Evolutionary conservation across 805 yeast genomes (phyloP), one percentile per base, ranked within the genome.

Genomic region (Candida quercuum): DNA sequence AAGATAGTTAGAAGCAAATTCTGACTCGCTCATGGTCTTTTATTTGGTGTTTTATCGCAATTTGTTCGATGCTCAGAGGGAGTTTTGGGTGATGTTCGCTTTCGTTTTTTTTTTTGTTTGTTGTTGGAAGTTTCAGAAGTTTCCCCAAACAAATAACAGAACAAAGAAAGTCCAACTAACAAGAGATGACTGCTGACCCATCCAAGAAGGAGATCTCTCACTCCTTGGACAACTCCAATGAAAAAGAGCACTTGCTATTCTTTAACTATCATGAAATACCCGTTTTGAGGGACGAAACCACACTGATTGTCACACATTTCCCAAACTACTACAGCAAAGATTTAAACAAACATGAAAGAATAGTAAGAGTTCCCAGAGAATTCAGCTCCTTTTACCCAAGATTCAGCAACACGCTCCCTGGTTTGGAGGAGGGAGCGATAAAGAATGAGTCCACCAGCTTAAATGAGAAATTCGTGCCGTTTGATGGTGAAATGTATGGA

Each of bases 241-340:
- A 22, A 22, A 22, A 22, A 22, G 38, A 33, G 27, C 28, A 28
- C 25, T 56, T 67, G 0, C 38, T 63, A 10, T 80, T 76, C 52
- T 82, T 78, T 68, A 82, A 83, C 52, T 81, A 79, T 48, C 86
- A 82, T 51, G 89, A 82, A 52, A 38, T 48, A 7, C 47, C 43
- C 12, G 19, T 57, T 2, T 50, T 37, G 30, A 61, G 11, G 28
- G 28, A 25, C n/a, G 16, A 13, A 5, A 17, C 9, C 31, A 16
- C 71, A 2, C 47, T 78, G 10, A 72, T 75, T 16, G 56, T 78
- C 9, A 80, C 81, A 23, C 89, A 82, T 56, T 83, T 80, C 51
- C 88, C 87, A 6, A 78, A 80, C 46, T 60, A 69, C 4, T 70
- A 74, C 2, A 37, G 40, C 0, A 44, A 36, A 16, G 67, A 50